Conservation (phyloP, 2,329 filamentous ascomycete genomes). For the Ploettnerulaceae sp. region DNA sequence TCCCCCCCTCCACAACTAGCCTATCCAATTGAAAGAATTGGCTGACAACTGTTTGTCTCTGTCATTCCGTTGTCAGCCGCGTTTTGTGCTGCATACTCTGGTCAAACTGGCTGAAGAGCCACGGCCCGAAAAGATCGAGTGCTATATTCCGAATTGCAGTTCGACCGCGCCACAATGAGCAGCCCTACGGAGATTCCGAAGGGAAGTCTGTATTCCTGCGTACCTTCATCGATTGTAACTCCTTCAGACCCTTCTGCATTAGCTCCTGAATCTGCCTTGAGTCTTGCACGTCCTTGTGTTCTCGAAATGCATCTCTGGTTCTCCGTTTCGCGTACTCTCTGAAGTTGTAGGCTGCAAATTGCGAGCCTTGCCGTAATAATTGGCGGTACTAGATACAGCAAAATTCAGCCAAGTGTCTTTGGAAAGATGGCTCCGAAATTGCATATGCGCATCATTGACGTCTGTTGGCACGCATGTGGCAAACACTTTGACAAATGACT, state of each 20-base stretch:
- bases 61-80: slow-evolving; percentile 25
- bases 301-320: slow-evolving; percentile 85
- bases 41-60: slow-evolving; percentile 94
- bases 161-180: background rate
- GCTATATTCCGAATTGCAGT: slow-evolving; percentile 3
- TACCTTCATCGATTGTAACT: slow-evolving; percentile 89
- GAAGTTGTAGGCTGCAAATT: slow-evolving; percentile 96
- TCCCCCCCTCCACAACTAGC: slow-evolving; percentile 86
- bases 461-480: slow-evolving; percentile 9
- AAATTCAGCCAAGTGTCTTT: too few species aligned
- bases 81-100: background rate
- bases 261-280: slow-evolving; percentile 77
- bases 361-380: slow-evolving; percentile 75
- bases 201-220: slow-evolving; percentile 30
- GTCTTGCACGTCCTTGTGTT: slow-evolving; percentile 70
- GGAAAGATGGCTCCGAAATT: background rate
- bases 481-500: background rate
- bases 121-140: slow-evolving; percentile 15
- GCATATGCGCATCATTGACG: background rate
- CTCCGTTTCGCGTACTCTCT: slow-evolving; percentile 91
- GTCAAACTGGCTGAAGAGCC: too few species aligned
- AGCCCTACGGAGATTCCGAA: background rate
- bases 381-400: slow-evolving; percentile 71
- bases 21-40: slow-evolving; percentile 91
- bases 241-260: slow-evolving; percentile 80